Conservation (phyloP, 2,329 filamentous ascomycete species). For the Alternaria hordeiaustralica region DNA sequence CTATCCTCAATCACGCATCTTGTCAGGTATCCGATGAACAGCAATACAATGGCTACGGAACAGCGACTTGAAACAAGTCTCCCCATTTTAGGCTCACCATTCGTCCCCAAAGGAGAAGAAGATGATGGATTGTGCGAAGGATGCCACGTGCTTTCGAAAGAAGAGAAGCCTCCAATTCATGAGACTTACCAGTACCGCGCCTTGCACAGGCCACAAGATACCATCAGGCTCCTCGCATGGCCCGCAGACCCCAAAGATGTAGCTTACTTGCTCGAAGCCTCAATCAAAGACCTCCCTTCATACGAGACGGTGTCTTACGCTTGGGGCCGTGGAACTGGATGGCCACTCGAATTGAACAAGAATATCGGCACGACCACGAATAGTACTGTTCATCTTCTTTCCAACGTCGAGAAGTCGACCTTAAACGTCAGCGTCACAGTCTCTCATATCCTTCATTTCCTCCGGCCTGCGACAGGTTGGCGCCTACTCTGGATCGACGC, state of each 20-base stretch:
- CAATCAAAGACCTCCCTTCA: accelerated
- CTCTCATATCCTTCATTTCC: background rate
- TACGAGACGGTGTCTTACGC: background rate
- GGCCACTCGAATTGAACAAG: background rate
- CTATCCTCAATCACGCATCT: too few species aligned
- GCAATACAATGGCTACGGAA: background rate
- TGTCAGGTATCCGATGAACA: too few species aligned
- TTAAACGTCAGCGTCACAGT: background rate
- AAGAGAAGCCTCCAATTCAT: background rate
- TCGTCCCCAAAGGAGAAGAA: background rate
- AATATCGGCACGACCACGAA: background rate
- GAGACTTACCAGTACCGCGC: background rate
- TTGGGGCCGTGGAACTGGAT: background rate
- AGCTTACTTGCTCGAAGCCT: background rate
- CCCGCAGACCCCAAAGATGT: background rate
- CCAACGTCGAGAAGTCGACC: background rate
- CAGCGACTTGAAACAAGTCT: background rate
- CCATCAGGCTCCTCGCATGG: background rate
- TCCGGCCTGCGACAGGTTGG: background rate
- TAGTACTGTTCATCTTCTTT: background rate
- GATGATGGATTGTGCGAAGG: background rate
- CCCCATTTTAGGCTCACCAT: background rate
- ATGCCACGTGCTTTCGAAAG: background rate
- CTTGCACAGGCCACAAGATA: background rate
- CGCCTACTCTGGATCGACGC: background rate